Percentiles rank a stretch among this genome's conserved stretches.
These are phyloP conservation scores for Pythium diclinum DNA, from an alignment of 352 stramenopile genomes.

Conservation along the genomic window DNA sequence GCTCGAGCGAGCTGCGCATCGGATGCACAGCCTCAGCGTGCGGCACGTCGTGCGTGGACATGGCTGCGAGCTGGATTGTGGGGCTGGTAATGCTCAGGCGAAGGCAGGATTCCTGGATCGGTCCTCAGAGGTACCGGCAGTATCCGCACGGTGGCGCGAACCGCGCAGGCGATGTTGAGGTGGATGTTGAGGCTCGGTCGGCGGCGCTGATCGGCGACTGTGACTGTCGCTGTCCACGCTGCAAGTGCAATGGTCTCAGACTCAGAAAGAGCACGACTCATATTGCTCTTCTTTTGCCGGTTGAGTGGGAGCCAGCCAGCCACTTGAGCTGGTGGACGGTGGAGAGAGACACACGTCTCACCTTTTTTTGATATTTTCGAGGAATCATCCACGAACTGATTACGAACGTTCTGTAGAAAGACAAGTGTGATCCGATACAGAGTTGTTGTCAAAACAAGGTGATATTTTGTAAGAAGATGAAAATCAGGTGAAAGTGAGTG, in stretches of 20 bases:
- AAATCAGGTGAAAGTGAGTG: not conserved
- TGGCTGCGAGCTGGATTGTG: not conserved
- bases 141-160: not conserved
- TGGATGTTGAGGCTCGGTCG: not conserved
- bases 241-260: conserved; percentile 14
- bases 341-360: conserved; percentile 17
- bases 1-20: conserved; percentile 19
- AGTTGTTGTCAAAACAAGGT: conserved; percentile 3
- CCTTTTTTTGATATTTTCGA: conserved; percentile 17
- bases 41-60: conserved; percentile 2
- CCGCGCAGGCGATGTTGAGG: not conserved
- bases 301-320: conserved; percentile 2
- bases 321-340: conserved; percentile 16
- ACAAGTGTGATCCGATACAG: not conserved
- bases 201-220: conserved; percentile 15
- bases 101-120: no score
- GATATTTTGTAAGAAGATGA: not conserved
- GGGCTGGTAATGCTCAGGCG: not conserved
- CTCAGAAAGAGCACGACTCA: conserved; percentile 11
- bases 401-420: not conserved
- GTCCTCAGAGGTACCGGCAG: not conserved
- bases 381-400: not conserved
- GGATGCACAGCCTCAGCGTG: not conserved
- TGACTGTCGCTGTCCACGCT: conserved; percentile 6
- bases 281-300: conserved; percentile 9